Evolutionary conservation across 805 yeast species (phyloP), one percentile per base, ranked within the genome.

Genomic region (Nakazawaea peltata): DNA sequence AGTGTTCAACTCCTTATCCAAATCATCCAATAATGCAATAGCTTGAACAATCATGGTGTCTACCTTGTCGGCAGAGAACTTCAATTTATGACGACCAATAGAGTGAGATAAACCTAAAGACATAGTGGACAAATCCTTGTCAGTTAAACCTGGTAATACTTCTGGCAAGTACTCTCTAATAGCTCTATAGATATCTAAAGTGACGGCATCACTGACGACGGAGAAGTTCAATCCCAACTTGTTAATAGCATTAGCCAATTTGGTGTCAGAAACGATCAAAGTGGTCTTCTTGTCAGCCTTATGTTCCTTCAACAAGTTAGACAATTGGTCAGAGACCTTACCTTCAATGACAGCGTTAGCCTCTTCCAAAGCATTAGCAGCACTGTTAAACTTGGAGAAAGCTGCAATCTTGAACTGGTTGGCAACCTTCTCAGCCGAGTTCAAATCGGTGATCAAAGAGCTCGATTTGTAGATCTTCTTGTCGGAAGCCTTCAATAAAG

Each of bases 31-130:
- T 47, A 92, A 70, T 15, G 97, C 96, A 64, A 92, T 92, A 40
- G 98, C 98, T 69, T 92, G 98, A 45, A 92, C 94, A 59, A 92
- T 90, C 98, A 92, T 92, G 45, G 94, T 90, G 65, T 92, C 98
- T 40, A 92, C 98, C 67, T 92, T 92, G 61, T 92, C 98, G 43
- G 97, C 95, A 36, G 94, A 81, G 59, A 92, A 92, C 66, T 92
- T 92, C 59, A 92, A 78, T 69, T 92, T 92, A 65, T 90, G 95
- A 68, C 98, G 90, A 55, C 97, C 98, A 51, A 92, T 81, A 33
- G 97, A 90, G 65, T 92, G 98, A 34, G 98, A 97, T 59, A 92
- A 75, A 76, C 98, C 98, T 44, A 90, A 75, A 10, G 97, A 83
- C 98, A 90, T 92, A 55, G 92, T 92, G 44, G 82, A 77, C 49